phyloP scores from a whole-genome alignment of 345 rosid species.

The Cardiospermum halicacabum region DNA sequence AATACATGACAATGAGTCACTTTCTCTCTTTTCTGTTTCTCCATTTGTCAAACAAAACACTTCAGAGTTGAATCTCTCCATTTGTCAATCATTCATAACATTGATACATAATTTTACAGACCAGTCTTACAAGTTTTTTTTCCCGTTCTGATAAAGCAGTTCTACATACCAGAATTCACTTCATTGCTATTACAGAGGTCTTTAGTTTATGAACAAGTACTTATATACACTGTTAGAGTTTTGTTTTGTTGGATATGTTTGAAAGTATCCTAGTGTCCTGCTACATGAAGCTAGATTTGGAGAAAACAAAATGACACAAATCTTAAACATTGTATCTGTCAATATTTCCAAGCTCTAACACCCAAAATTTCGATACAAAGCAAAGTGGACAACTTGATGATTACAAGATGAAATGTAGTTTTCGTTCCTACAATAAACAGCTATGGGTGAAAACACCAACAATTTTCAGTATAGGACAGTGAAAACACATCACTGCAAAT shows the following conservation, averaged over 20 bases:
- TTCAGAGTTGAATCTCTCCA: slow-evolving; percentile 12
- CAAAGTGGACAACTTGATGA: no score
- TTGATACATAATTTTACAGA: background rate
- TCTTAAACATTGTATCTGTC: no score
- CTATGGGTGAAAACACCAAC: background rate
- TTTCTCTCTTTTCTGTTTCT: background rate
- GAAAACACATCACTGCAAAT: background rate
- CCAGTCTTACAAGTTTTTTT: background rate
- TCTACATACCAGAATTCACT: background rate
- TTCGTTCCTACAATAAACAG: background rate
- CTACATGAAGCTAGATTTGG: background rate
- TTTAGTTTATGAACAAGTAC: background rate
- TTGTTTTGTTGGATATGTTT: background rate
- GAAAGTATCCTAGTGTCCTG: background rate
- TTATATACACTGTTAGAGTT: background rate
- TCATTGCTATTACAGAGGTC: background rate
- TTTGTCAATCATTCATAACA: slow-evolving; percentile 15
- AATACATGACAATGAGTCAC: background rate
- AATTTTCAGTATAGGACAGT: background rate
- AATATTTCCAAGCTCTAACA: no score
- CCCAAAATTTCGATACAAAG: no score
- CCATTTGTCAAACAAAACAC: background rate
- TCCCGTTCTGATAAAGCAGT: background rate
- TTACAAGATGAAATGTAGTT: background rate
- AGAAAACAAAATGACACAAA: background rate